These are phyloP conservation scores for Pseudoscleropodium purum DNA, from an alignment of 225 moss, liverwort and hornwort genomes.

Conservation along the genomic window DNA sequence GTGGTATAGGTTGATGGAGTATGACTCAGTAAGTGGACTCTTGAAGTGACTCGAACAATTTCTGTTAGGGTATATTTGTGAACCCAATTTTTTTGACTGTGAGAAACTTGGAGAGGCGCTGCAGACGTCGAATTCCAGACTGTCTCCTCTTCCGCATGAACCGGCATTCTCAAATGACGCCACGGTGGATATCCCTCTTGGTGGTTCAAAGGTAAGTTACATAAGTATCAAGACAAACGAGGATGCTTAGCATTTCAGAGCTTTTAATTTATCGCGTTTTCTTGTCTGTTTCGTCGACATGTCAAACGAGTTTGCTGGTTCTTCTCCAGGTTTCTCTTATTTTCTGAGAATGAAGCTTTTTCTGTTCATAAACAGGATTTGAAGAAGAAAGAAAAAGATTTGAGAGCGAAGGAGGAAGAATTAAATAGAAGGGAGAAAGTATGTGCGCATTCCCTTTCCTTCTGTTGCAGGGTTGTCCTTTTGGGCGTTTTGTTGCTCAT, in stretches of 20 bases:
- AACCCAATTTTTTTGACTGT: neutral
- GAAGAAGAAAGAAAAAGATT: slow-evolving; percentile 78
- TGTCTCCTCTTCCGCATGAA: slow-evolving; percentile 86
- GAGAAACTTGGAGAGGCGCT: slow-evolving; percentile 36
- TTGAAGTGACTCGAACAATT: neutral
- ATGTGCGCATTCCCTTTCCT: neutral
- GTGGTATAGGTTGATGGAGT: neutral
- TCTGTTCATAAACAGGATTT: slow-evolving; percentile 49
- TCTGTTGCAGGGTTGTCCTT: neutral
- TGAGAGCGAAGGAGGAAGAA: slow-evolving; percentile 80
- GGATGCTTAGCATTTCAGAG: neutral
- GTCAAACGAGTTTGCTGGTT: neutral
- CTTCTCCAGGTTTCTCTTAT: neutral
- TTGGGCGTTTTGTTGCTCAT: neutral
- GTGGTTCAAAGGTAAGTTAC: slow-evolving; percentile 67
- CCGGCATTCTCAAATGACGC: slow-evolving; percentile 83
- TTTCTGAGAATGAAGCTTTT: neutral
- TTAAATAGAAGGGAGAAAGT: slow-evolving; percentile 84
- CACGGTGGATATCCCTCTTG: slow-evolving; percentile 89
- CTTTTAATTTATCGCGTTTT: neutral
- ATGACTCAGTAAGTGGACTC: neutral
- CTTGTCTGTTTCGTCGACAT: neutral
- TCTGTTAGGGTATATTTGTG: neutral
- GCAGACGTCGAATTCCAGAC: slow-evolving; percentile 67
- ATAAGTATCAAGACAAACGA: neutral